Conservation (phyloP, 768 basidiomycete species). For the Naematelia encephala region DNA sequence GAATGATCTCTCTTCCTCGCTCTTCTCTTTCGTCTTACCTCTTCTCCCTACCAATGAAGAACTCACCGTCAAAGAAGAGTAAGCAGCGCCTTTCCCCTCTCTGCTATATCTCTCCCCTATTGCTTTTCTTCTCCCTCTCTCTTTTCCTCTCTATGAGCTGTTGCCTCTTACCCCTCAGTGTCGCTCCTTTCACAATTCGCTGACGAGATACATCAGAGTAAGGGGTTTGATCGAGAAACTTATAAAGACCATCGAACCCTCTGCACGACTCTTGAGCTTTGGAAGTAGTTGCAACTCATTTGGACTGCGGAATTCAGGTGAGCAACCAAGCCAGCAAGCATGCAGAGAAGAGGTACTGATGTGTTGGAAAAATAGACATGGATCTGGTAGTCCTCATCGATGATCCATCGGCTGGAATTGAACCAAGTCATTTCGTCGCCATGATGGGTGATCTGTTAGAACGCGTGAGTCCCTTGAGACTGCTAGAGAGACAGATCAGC, state of each 20-base stretch:
- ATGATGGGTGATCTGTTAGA: slow-evolving; percentile 90
- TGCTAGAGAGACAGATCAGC: background rate
- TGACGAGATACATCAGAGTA: slow-evolving; percentile 53
- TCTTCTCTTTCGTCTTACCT: slow-evolving; percentile 89
- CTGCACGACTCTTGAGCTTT: slow-evolving; percentile 84
- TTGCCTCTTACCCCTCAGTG: background rate
- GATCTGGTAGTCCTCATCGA: slow-evolving; percentile 96
- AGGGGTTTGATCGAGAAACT: slow-evolving; percentile 89
- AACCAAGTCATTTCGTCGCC: slow-evolving; percentile 85
- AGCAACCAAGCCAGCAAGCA: slow-evolving; percentile 18
- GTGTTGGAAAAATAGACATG: slow-evolving; percentile 67
- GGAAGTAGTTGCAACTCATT: slow-evolving; percentile 97
- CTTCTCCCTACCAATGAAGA: slow-evolving; percentile 85
- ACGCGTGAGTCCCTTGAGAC: slow-evolving; percentile 60
- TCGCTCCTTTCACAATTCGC: background rate
- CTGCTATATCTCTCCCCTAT: no score
- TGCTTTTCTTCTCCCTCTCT: background rate
- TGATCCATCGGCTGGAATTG: slow-evolving; percentile 65
- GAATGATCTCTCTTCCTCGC: slow-evolving; percentile 76
- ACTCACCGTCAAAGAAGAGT: slow-evolving; percentile 87
- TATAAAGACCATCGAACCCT: slow-evolving; percentile 89
- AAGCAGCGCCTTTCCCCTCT: slow-evolving; percentile 6
- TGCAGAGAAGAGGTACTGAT: background rate
- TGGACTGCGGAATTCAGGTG: slow-evolving; percentile 91
- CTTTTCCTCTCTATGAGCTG: background rate